Percentiles rank a stretch among this genome's conserved stretches.
Evolutionary conservation across 345 rosid genomes (phyloP).

Genomic region (Alliaria petiolata): DNA sequence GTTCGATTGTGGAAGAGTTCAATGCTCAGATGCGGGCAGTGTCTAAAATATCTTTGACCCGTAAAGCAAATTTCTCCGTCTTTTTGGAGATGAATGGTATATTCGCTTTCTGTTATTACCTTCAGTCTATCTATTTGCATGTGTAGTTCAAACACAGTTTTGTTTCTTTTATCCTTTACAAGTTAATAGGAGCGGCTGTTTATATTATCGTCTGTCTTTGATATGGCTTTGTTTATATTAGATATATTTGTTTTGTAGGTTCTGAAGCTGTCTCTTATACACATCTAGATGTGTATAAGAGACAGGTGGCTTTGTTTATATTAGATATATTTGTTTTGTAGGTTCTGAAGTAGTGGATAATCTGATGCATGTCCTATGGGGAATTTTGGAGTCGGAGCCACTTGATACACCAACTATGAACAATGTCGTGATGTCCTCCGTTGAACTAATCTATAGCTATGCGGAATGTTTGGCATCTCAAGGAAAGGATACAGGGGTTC

Average conservation of each 20-base stretch:
- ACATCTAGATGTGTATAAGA: too few relatives aligned
- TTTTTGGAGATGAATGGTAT: conserved; percentile 85
- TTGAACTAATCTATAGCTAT: conserved; percentile 90
- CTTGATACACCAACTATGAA: conserved; percentile 95
- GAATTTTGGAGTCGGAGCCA: conserved; percentile 87
- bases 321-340: conserved; percentile 27
- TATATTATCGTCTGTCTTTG: conserved; percentile 3
- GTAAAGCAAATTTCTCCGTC: conserved; percentile 69
- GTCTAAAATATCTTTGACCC: conserved; percentile 93
- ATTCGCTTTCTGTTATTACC: not conserved
- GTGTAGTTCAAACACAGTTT: conserved; percentile 16
- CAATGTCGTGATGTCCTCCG: conserved; percentile 81
- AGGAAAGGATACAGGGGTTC: conserved; percentile 56
- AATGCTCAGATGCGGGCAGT: conserved; percentile 94
- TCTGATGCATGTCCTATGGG: conserved; percentile 94
- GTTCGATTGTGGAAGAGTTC: conserved; percentile 90
- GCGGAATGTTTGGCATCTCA: conserved; percentile 92
- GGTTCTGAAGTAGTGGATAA: conserved; percentile 93
- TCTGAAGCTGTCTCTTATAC: too few relatives aligned
- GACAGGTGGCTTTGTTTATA: conserved; percentile 16
- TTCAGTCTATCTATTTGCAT: not conserved
- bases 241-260: conserved; percentile 44
- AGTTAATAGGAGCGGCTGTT: not conserved
- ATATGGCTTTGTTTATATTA: conserved; percentile 18
- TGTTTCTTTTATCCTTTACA: conserved; percentile 10